Evolutionary conservation across 2,329 filamentous ascomycete species (phyloP).

Genomic region (Verticillium tricorpus): DNA sequence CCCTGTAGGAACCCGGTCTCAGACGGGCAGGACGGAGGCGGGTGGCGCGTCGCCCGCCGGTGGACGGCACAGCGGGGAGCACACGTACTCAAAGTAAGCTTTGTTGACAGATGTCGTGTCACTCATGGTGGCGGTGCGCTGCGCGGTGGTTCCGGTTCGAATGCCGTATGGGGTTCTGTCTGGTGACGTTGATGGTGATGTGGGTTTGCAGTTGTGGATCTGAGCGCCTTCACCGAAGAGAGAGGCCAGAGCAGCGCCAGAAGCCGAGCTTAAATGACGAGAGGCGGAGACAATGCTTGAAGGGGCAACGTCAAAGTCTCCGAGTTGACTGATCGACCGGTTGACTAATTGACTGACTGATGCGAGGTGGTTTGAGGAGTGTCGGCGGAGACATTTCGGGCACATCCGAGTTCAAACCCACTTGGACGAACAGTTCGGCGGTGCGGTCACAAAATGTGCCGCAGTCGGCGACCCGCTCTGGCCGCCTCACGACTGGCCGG

Average conservation of each 20-base stretch:
- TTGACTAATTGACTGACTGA: too few species aligned
- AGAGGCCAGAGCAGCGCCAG: background rate
- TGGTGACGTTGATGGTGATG: background rate
- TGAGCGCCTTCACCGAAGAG: too few species aligned
- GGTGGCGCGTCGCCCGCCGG: background rate
- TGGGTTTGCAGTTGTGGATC: background rate
- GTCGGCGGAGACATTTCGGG: slow-evolving; percentile 27
- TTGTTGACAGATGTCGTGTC: slow-evolving; percentile 12
- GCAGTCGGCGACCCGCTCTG: background rate
- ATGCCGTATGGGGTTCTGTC: background rate
- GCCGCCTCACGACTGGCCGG: background rate
- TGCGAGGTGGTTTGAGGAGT: too few species aligned
- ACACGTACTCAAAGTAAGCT: slow-evolving; percentile 13
- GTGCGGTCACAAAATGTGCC: background rate
- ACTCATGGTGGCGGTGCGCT: slow-evolving; percentile 2
- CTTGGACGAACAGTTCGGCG: background rate
- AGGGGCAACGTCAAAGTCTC: background rate
- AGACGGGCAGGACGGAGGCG: background rate
- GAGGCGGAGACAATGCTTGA: background rate
- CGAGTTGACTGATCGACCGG: background rate
- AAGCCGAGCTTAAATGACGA: background rate
- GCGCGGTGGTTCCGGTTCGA: background rate
- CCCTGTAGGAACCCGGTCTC: slow-evolving; percentile 10
- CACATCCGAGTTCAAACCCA: slow-evolving; percentile 6
- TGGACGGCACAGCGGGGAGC: background rate